Conservation (phyloP, 2,329 filamentous ascomycete genomes). For the Gyromitra esculenta region DNA sequence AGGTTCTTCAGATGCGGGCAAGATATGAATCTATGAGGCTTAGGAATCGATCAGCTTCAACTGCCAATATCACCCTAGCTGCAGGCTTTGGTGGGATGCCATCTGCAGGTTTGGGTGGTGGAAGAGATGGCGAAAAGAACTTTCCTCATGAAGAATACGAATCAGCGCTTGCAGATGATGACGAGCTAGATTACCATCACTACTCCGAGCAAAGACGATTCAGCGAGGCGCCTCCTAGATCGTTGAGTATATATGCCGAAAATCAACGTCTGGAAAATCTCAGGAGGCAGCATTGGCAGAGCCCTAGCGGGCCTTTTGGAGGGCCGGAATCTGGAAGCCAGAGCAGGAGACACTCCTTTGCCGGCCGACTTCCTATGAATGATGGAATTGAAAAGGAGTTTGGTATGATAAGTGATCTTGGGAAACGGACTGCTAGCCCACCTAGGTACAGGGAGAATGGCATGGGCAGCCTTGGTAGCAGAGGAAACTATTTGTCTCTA, state of each 20-base stretch:
- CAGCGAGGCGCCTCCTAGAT: slow-evolving; percentile 60
- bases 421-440: slow-evolving; percentile 48
- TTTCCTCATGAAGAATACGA: slow-evolving; percentile 56
- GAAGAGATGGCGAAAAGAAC: slow-evolving; percentile 47
- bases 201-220: slow-evolving; percentile 58
- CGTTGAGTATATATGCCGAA: slow-evolving; percentile 63
- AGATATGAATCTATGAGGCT: slow-evolving; percentile 59
- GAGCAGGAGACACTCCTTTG: slow-evolving; percentile 82
- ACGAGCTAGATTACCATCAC: slow-evolving; percentile 56
- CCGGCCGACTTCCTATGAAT: slow-evolving; percentile 60
- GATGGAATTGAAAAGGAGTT: slow-evolving; percentile 60
- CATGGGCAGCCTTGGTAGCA: slow-evolving; percentile 30
- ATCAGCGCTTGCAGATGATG: slow-evolving; percentile 57
- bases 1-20: slow-evolving; percentile 48
- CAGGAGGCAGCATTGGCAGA: slow-evolving; percentile 76
- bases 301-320: slow-evolving; percentile 70
- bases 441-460: slow-evolving; percentile 51
- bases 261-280: slow-evolving; percentile 72
- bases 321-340: slow-evolving; percentile 72
- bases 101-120: slow-evolving; percentile 39
- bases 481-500: slow-evolving; percentile 51
- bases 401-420: slow-evolving; percentile 62
- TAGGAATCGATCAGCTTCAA: slow-evolving; percentile 57
- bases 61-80: slow-evolving; percentile 55
- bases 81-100: slow-evolving; percentile 38